phyloP scores from a whole-genome alignment of 2,329 filamentous ascomycete genomes.

The Xylariomycetidae sp. region DNA sequence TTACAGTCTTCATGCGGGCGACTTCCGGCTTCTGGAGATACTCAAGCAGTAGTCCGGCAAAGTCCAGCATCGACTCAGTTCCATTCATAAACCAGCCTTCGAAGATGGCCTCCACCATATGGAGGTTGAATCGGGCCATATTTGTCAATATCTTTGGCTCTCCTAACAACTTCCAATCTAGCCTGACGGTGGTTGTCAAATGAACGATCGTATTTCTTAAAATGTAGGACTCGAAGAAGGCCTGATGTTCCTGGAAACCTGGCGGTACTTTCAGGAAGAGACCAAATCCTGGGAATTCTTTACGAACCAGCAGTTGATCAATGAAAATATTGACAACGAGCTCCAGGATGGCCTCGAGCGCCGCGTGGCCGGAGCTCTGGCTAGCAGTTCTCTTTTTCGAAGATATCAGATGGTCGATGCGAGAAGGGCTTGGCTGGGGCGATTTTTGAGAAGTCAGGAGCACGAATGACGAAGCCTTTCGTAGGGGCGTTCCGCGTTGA shows the following conservation, averaged over 20 bases:
- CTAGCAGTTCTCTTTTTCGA: constrained; percentile 48
- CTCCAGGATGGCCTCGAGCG: constrained; percentile 73
- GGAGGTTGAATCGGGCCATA: constrained; percentile 71
- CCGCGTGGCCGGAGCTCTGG: constrained; percentile 57
- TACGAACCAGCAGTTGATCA: constrained; percentile 78
- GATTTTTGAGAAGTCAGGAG: constrained; percentile 70
- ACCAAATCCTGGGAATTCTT: constrained; percentile 86
- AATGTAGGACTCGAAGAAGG: constrained; percentile 90
- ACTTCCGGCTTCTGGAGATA: constrained; percentile 85
- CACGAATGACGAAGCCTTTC: constrained; percentile 86
- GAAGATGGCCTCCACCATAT: constrained; percentile 85
- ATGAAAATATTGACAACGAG: constrained; percentile 76
- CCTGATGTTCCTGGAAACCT: constrained; percentile 89
- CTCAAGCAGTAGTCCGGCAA: constrained; percentile 78
- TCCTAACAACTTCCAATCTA: constrained; percentile 66
- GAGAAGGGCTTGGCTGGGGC: constrained; percentile 55
- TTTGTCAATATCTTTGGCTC: constrained; percentile 87
- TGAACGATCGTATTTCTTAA: constrained; percentile 70
- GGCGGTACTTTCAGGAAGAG: constrained; percentile 85
- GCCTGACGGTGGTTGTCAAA: constrained; percentile 64
- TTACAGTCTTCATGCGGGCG: constrained; percentile 74
- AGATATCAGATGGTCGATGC: constrained; percentile 59
- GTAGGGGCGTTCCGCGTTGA: constrained; percentile 57
- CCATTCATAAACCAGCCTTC: constrained; percentile 96
- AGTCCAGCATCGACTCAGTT: constrained; percentile 77